These are phyloP conservation scores for Silene noctiflora DNA, from an alignment of 179 eudicot genomes.

Conservation along the genomic window DNA sequence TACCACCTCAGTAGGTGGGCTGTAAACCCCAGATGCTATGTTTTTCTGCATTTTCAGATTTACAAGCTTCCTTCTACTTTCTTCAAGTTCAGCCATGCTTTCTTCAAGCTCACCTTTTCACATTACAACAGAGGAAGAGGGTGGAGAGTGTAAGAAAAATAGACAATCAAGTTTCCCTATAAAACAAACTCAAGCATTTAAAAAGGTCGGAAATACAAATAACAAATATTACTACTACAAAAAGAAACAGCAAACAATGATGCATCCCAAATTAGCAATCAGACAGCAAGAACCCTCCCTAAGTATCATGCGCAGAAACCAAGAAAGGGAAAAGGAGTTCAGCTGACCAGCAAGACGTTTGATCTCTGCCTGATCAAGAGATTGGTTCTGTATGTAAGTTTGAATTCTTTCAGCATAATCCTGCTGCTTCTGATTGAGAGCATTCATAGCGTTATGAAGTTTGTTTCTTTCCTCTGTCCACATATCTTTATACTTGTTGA, in stretches of 20 bases:
- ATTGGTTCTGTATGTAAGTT: conserved; percentile 40
- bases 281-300: not conserved
- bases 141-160: conserved; percentile 7
- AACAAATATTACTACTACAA: not conserved
- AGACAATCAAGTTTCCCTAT: not conserved
- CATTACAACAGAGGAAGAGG: not conserved
- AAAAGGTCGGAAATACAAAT: not conserved
- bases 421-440: conserved; percentile 65
- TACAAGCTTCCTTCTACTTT: conserved; percentile 86
- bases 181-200: not conserved
- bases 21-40: conserved; percentile 54
- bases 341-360: conserved; percentile 56
- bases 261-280: not conserved
- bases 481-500: conserved; percentile 47
- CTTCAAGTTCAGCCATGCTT: conserved; percentile 75
- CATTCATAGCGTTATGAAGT: conserved; percentile 50
- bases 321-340: conserved; percentile 12
- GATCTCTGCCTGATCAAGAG: conserved; percentile 73
- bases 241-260: not conserved
- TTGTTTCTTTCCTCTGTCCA: conserved; percentile 59
- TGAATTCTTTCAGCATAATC: conserved; percentile 59
- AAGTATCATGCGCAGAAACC: not conserved
- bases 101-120: conserved; percentile 77
- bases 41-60: conserved; percentile 81
- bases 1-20: conserved; percentile 41